Base-by-base conservation (phyloP, 2,329 filamentous ascomycete genomes). In the Venturia nashicola region DNA sequence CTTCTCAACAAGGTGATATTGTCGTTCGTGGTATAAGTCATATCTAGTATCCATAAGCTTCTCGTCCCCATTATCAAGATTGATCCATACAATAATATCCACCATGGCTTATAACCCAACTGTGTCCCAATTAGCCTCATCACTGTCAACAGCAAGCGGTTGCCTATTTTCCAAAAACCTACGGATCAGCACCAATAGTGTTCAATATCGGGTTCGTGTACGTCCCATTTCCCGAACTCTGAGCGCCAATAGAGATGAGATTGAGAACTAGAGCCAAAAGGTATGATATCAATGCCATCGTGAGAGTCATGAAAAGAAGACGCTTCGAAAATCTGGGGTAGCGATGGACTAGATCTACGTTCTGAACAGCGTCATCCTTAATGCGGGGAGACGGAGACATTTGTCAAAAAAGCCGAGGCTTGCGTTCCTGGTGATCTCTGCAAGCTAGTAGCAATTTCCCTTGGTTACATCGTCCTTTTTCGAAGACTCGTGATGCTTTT, bases 131-230 rank as follows among this genome's bases (percentile, higher is more conserved):
- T 63, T 18, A 34, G 54, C 34, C 65, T 54, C 66, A 62, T 18
- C 59, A 65, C 27, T 5, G 39, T 46, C 6, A 34, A 27, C 2
- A 27, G 11, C 9, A 51, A 27, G 11, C 16, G 32, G 9, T 18
- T 34, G 51, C 27, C 9, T 48, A 43, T 46, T 54, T 36, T 34
- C 20, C 63, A 18, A 51, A 46, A 5, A 69, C 73, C 66, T 68
- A 76, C 68, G 77, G 78, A 69, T 80, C 78, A 23, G 78, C 78
- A 20, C 75, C 77, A 1, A 68, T 69, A n/a, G 66, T 65, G 18
- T 74, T 69, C 14, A 79, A 67, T 16, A 80, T 72, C 0, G 78
- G 78, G 65, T 80, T 80, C 1, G 73, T 78, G 68, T 73, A 80
- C n/a, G 76, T 78, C 32, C 32, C 51, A 36, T 57, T 57, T 27